Percentiles rank a stretch among this genome's conserved stretches.
These are phyloP conservation scores for Penicillium cosmopolitanum DNA, from an alignment of 495 filamentous ascomycete species.

Conservation along the genomic window DNA sequence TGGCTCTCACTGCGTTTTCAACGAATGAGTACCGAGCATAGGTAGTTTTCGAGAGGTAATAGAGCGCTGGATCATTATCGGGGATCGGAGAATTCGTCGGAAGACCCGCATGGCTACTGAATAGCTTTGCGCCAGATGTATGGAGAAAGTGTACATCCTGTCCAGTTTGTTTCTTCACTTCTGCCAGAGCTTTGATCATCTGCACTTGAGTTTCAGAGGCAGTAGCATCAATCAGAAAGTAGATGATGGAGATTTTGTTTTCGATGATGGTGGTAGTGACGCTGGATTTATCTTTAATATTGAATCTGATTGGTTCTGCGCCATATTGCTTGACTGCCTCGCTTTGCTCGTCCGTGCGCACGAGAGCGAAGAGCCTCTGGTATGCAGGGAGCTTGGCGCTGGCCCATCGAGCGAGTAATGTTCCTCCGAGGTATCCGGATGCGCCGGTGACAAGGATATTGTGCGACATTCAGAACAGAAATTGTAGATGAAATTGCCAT, in stretches of 20 bases:
- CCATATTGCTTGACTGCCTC: slow-evolving; percentile 46
- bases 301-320: slow-evolving; percentile 41
- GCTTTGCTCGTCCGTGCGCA: slow-evolving; percentile 46
- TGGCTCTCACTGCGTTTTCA: slow-evolving; percentile 34
- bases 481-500: neutral
- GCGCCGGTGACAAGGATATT: slow-evolving; percentile 55
- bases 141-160: slow-evolving; percentile 48
- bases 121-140: slow-evolving; percentile 42
- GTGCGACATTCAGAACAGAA: slow-evolving; percentile 20
- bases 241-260: slow-evolving; percentile 49
- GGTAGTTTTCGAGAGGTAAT: slow-evolving; percentile 41
- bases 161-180: slow-evolving; percentile 43
- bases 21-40: slow-evolving; percentile 7
- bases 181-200: slow-evolving; percentile 46
- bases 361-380: slow-evolving; percentile 45
- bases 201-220: slow-evolving; percentile 5
- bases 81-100: slow-evolving; percentile 36
- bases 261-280: slow-evolving; percentile 37
- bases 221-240: slow-evolving; percentile 42
- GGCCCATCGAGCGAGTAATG: slow-evolving; percentile 44
- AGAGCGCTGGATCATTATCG: slow-evolving; percentile 47
- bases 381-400: slow-evolving; percentile 41
- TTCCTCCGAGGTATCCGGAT: slow-evolving; percentile 56
- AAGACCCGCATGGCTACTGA: slow-evolving; percentile 36
- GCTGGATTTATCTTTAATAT: slow-evolving; percentile 33